Percentiles rank a stretch among this genome's conserved stretches.
These are phyloP conservation scores for Proliferodiscus dingleyae DNA, from an alignment of 2,329 filamentous ascomycete genomes.

Conservation along the genomic window DNA sequence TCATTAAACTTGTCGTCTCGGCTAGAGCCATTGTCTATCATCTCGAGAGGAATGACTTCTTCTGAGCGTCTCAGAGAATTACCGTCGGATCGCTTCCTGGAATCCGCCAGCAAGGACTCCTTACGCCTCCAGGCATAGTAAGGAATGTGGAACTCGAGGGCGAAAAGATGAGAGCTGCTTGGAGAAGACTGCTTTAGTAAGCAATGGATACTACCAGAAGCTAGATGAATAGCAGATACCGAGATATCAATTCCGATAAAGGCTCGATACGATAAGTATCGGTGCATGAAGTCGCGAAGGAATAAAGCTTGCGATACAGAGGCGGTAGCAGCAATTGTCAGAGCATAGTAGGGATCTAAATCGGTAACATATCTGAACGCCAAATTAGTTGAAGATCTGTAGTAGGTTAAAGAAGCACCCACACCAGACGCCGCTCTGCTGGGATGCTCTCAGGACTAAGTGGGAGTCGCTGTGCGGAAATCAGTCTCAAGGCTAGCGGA, in stretches of 20 bases:
- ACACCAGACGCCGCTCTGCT: slow-evolving; percentile 11
- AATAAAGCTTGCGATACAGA: slow-evolving; percentile 1
- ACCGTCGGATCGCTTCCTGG: neutral
- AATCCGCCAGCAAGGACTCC: neutral
- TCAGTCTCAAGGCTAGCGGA: neutral
- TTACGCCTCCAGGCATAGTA: slow-evolving; percentile 11
- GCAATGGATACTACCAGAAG: too few species aligned
- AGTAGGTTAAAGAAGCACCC: neutral
- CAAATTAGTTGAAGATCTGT: neutral
- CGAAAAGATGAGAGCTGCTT: neutral
- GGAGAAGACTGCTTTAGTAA: neutral
- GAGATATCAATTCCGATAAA: slow-evolving; percentile 6
- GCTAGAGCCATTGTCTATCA: neutral
- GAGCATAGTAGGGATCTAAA: slow-evolving; percentile 4
- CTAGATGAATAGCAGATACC: neutral
- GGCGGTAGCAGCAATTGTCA: slow-evolving; percentile 4
- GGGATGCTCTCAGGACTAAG: neutral
- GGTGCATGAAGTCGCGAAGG: slow-evolving; percentile 9
- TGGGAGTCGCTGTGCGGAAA: neutral
- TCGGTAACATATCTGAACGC: slow-evolving; percentile 12
- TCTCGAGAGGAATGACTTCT: slow-evolving; percentile 1
- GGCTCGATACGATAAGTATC: slow-evolving; percentile 1
- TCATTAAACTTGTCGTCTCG: neutral
- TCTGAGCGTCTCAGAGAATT: slow-evolving; percentile 6
- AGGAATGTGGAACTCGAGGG: slow-evolving; percentile 13